Evolutionary conservation across 257 asterid species (phyloP), one percentile per base, ranked within the genome.

Genomic region (Jasminum sambac): DNA sequence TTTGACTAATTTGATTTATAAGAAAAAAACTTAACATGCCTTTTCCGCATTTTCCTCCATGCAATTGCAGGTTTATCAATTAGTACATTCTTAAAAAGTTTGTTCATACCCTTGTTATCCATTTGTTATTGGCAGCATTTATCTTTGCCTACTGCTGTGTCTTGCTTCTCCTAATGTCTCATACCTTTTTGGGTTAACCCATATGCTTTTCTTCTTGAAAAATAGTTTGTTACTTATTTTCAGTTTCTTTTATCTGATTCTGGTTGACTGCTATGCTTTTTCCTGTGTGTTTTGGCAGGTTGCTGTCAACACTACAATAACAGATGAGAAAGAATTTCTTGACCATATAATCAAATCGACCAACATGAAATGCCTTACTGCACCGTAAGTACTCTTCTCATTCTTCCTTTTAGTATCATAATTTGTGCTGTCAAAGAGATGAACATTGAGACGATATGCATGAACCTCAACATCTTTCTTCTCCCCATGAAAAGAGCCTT

Each of bases 351-450:
- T 95, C 73, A 89, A 81, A 74, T 89, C 99, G 13, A 95, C 99
- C 81, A 95, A 95, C 83, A 89, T 95, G 99, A 91, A 84, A 77
- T 95, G 99, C 86, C 86, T 95, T 76, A 91, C 99, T 39, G 95
- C 92, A 3, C 80, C 11, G 99, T 95, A 80, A 88, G 99, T 81
- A 69, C 44, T 64, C 55, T 61, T 44, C 25, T 40, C 50, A 62
- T 58, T 70, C 64, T 57, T 40, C 8, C 23, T 37, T 71, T 12
- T 58, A 34, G 30, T 57, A 11, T 21, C 39, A 42, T 6, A 16
- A 19, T 34, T 69, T 43, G 55, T 23, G 4, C 63, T 43, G 37
- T 44, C 30, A 37, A 52, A 42, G 58, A 52, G 30, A 52, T 52
- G 24, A 9, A 3, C 14, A 65, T 52, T 68, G 23, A n/a, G 25